Evolutionary conservation across 1,139 yeast species (phyloP).

Genomic region (Debaryomyces sp.): DNA sequence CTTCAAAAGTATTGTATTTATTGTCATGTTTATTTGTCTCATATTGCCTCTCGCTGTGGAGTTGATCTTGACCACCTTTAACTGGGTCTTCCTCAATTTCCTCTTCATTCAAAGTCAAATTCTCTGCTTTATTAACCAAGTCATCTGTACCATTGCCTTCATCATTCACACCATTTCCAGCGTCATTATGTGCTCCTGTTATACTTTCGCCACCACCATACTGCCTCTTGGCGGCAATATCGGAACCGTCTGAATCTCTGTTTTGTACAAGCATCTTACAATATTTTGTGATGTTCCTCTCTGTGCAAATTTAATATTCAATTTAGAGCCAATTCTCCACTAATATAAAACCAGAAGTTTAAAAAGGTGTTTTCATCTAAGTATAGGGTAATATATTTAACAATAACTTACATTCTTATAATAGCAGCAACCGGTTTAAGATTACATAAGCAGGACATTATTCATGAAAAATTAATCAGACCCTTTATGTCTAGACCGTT

Average conservation of each 20-base stretch:
- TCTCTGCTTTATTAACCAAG: background rate
- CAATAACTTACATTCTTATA: background rate
- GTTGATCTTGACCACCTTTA: background rate
- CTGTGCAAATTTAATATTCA: background rate
- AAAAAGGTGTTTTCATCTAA: background rate
- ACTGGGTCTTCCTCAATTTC: background rate
- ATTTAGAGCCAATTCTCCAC: background rate
- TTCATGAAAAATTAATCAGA: conserved; percentile 5
- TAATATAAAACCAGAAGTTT: background rate
- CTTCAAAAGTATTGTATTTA: background rate
- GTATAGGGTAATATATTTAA: background rate
- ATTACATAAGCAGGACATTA: background rate
- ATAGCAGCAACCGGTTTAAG: background rate
- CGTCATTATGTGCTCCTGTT: background rate
- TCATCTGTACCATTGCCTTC: background rate
- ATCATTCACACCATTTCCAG: background rate
- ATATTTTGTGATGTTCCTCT: background rate
- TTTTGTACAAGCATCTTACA: background rate
- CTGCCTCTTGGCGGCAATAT: conserved; percentile 5
- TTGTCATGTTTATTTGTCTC: background rate
- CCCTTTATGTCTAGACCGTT: conserved; percentile 5
- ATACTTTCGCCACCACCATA: conserved; percentile 3
- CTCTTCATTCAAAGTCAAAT: background rate
- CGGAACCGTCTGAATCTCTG: conserved; percentile 1
- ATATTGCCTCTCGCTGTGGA: background rate